These are phyloP conservation scores for Trametes villosa DNA, from an alignment of 768 basidiomycete species.

Conservation along the genomic window DNA sequence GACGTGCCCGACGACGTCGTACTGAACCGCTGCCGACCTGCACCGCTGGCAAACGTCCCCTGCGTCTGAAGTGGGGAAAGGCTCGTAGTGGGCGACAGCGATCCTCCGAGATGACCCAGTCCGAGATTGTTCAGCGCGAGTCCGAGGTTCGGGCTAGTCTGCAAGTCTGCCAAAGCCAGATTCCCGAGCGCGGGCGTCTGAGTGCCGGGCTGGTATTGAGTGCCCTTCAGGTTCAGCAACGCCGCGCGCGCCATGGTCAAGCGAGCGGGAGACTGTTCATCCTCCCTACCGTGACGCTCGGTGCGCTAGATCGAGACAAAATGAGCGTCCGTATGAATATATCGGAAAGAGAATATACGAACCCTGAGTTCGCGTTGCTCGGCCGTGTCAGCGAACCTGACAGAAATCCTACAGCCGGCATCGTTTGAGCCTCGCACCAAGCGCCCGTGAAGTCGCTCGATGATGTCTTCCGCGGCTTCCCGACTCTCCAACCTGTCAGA, in stretches of 20 bases:
- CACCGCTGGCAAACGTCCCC: neutral
- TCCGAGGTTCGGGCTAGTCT: slow-evolving; percentile 14
- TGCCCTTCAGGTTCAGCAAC: slow-evolving; percentile 73
- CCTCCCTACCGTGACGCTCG: slow-evolving; percentile 64
- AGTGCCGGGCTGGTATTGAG: slow-evolving; percentile 46
- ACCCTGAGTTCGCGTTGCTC: slow-evolving; percentile 81
- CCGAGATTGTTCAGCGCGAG: slow-evolving; percentile 11
- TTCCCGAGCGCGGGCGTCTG: slow-evolving; percentile 30
- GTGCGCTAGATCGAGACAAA: slow-evolving; percentile 48
- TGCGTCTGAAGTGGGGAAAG: slow-evolving; percentile 19
- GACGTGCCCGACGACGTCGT: neutral
- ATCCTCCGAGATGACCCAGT: slow-evolving; percentile 2
- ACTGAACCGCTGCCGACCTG: neutral
- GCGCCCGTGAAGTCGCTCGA: slow-evolving; percentile 77
- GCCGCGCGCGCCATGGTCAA: slow-evolving; percentile 82
- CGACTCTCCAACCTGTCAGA: slow-evolving; percentile 67
- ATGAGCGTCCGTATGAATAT: slow-evolving; percentile 9
- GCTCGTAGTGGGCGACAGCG: slow-evolving; percentile 1
- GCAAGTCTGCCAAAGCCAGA: slow-evolving; percentile 21
- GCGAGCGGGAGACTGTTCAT: slow-evolving; percentile 62
- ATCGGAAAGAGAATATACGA: slow-evolving; percentile 32
- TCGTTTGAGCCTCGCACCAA: slow-evolving; percentile 84
- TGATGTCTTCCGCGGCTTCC: slow-evolving; percentile 72
- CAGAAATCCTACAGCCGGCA: slow-evolving; percentile 74
- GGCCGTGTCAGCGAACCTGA: slow-evolving; percentile 77